These are phyloP conservation scores for Aspergillus luchuensis DNA, from an alignment of 2,329 filamentous ascomycete species.

Conservation along the genomic window DNA sequence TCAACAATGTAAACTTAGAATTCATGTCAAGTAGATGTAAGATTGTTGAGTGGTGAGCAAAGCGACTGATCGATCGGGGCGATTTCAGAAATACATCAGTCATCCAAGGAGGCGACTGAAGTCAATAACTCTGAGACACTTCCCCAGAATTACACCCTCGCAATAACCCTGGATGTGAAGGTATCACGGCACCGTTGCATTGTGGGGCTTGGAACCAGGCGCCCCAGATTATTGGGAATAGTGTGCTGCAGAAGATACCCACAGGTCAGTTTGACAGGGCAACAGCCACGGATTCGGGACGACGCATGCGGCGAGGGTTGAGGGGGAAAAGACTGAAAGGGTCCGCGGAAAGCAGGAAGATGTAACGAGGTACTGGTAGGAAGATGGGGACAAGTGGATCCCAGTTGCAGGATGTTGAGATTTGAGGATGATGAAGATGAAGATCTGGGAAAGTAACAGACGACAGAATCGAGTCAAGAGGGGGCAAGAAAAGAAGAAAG, in stretches of 20 bases:
- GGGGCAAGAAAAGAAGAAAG: too few species aligned
- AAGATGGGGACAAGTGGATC: neutral
- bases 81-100: neutral
- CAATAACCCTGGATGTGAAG: neutral
- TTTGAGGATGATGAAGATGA: neutral
- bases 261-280: constrained; percentile 18
- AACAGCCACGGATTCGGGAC: constrained; percentile 15
- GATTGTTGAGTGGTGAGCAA: too few species aligned
- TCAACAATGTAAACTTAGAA: neutral
- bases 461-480: too few species aligned
- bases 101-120: neutral
- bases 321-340: neutral
- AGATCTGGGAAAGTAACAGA: neutral
- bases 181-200: constrained; percentile 9
- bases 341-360: neutral
- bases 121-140: neutral
- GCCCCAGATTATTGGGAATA: constrained; percentile 14
- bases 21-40: neutral
- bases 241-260: constrained; percentile 11
- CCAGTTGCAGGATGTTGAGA: neutral
- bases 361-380: too few species aligned
- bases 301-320: constrained; percentile 16
- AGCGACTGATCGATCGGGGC: neutral
- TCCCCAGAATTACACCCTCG: neutral
- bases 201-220: constrained; percentile 9